A percentile compares a stretch with the other conserved stretches of the same genome.
Evolutionary conservation across 2,329 filamentous ascomycete genomes (phyloP).

Genomic region (Colletotrichum phormii): DNA sequence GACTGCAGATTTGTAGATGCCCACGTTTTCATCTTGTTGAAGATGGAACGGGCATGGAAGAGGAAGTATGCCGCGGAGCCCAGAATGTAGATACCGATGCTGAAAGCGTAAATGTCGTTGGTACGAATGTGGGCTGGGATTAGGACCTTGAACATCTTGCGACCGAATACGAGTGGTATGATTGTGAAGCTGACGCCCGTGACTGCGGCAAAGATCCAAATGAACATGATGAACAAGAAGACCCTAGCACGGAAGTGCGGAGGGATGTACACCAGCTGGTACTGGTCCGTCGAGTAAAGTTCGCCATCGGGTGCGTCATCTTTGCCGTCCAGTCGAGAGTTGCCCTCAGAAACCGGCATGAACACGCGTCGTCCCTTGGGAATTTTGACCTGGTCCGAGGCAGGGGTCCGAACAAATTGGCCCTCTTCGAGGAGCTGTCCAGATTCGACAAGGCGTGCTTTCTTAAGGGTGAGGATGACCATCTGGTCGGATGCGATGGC

Average conservation of each 20-base stretch:
- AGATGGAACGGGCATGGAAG: slow-evolving; percentile 61
- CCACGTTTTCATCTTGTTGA: slow-evolving; percentile 47
- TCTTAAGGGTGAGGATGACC: slow-evolving; percentile 50
- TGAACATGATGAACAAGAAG: slow-evolving; percentile 85
- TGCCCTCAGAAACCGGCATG: slow-evolving; percentile 76
- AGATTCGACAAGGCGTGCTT: slow-evolving; percentile 58
- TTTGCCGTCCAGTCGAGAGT: slow-evolving; percentile 72
- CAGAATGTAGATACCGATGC: slow-evolving; percentile 85
- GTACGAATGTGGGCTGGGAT: slow-evolving; percentile 79
- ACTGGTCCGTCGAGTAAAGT: slow-evolving; percentile 69
- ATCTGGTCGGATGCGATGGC: slow-evolving; percentile 51
- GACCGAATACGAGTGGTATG: slow-evolving; percentile 86
- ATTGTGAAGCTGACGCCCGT: slow-evolving; percentile 90
- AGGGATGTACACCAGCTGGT: slow-evolving; percentile 82
- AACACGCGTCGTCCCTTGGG: slow-evolving; percentile 88
- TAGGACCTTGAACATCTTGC: slow-evolving; percentile 78
- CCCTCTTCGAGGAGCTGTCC: slow-evolving; percentile 76
- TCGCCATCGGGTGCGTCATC: slow-evolving; percentile 65
- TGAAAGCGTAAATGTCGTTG: slow-evolving; percentile 98
- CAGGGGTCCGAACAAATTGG: slow-evolving; percentile 89
- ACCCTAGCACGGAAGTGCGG: slow-evolving; percentile 86
- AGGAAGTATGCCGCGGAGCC: slow-evolving; percentile 74
- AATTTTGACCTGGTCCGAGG: slow-evolving; percentile 94
- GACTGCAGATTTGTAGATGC: slow-evolving; percentile 40
- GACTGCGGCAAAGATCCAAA: slow-evolving; percentile 93